Percentiles rank a stretch among this genome's conserved stretches.
Evolutionary conservation across 352 stramenopile species (phyloP).

Genomic region (Phytophthora megakarya): DNA sequence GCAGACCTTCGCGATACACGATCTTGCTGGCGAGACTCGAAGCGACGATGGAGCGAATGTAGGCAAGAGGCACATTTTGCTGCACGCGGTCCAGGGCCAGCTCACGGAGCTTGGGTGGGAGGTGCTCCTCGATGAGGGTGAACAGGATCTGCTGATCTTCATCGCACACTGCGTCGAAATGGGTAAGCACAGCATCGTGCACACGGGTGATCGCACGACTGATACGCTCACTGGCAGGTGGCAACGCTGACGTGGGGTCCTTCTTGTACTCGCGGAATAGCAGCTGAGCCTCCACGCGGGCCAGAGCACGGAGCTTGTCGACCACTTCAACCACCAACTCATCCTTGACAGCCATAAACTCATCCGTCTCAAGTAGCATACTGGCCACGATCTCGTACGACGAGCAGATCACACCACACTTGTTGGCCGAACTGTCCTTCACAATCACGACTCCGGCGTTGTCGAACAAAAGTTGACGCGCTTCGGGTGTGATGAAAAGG

Average conservation of each 20-base stretch:
- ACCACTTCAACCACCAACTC: constrained; percentile 94
- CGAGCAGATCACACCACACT: constrained; percentile 85
- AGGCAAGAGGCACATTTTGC: constrained; percentile 93
- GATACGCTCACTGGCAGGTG: constrained; percentile 95
- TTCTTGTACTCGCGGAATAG: constrained; percentile 98
- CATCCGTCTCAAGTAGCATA: constrained; percentile 96
- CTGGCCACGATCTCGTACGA: constrained; percentile 90
- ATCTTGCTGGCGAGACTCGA: constrained; percentile 96
- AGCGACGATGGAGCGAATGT: constrained; percentile 97
- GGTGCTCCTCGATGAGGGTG: constrained; percentile 90
- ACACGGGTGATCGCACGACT: constrained; percentile 95
- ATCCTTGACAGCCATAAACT: constrained; percentile 97
- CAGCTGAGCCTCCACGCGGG: constrained; percentile 95
- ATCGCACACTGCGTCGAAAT: constrained; percentile 92
- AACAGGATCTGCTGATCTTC: constrained; percentile 82
- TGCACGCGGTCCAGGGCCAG: constrained; percentile 93
- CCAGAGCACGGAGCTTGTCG: constrained; percentile 92
- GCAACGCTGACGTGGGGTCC: constrained; percentile 81
- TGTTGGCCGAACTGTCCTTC: constrained; percentile 97
- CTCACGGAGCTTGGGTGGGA: constrained; percentile 94
- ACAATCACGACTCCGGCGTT: constrained; percentile 96
- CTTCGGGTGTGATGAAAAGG: constrained; percentile 85
- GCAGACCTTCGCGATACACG: constrained; percentile 97
- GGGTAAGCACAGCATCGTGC: constrained; percentile 93
- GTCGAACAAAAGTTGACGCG: constrained; percentile 92